Conservation (phyloP, 768 basidiomycete genomes). For the Mycena sanguinolenta region DNA sequence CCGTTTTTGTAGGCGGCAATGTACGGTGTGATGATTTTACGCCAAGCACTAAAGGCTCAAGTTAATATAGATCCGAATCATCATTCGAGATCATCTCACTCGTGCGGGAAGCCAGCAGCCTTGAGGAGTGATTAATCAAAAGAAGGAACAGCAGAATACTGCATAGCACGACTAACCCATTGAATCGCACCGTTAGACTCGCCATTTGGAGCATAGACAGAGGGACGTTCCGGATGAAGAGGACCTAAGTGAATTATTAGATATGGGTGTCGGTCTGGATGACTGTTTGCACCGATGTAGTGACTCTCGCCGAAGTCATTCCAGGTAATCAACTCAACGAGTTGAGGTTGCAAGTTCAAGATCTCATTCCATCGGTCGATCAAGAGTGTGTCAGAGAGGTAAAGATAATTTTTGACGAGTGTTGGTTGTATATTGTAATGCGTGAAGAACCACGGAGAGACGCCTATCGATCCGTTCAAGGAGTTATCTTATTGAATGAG, state of each 20-base stretch:
- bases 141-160: too few species aligned
- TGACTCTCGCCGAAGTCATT: too few species aligned
- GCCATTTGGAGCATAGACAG: too few species aligned
- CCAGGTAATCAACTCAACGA: slow-evolving; percentile 1
- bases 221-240: too few species aligned
- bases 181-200: too few species aligned
- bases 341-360: slow-evolving; percentile 8
- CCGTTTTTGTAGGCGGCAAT: too few species aligned
- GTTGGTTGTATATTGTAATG: background rate
- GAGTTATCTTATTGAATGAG: background rate
- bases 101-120: slow-evolving; percentile 4
- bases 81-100: background rate
- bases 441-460: slow-evolving; percentile 6
- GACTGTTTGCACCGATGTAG: too few species aligned
- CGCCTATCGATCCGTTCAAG: slow-evolving; percentile 2
- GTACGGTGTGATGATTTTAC: too few species aligned
- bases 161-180: too few species aligned
- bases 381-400: slow-evolving; percentile 8
- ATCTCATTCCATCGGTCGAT: slow-evolving; percentile 10
- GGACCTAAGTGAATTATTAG: too few species aligned
- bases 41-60: background rate
- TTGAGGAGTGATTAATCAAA: background rate
- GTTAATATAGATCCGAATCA: background rate
- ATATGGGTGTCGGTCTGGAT: too few species aligned
- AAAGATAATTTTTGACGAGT: background rate